Evolutionary conservation across 805 yeast species (phyloP).

Genomic region (Alloascoidea hylecoeti): DNA sequence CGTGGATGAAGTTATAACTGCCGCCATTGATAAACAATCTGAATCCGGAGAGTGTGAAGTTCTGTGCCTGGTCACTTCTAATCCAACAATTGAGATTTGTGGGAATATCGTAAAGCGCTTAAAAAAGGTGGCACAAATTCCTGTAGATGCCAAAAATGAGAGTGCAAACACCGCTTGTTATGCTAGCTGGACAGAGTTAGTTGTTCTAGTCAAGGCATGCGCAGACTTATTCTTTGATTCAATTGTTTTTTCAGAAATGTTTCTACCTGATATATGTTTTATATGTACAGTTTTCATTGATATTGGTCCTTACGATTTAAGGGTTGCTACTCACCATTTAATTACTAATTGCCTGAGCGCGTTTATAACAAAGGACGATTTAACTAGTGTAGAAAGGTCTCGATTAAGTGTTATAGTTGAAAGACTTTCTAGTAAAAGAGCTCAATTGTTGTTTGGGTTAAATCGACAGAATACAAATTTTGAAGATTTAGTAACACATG

Average conservation of each 20-base stretch:
- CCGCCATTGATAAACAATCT: slow-evolving; percentile 65
- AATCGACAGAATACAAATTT: slow-evolving; percentile 20
- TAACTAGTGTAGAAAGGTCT: slow-evolving; percentile 23
- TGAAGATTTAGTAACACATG: slow-evolving; percentile 7
- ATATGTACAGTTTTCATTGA: slow-evolving; percentile 45
- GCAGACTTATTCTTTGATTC: slow-evolving; percentile 63
- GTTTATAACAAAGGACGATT: slow-evolving; percentile 38
- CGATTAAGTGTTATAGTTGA: slow-evolving; percentile 29
- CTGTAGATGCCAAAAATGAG: slow-evolving; percentile 23
- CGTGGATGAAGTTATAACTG: slow-evolving; percentile 61
- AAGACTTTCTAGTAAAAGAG: slow-evolving; percentile 32
- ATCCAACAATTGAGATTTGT: slow-evolving; percentile 60
- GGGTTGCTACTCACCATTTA: slow-evolving; percentile 45
- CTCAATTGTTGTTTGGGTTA: slow-evolving; percentile 14
- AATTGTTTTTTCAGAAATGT: slow-evolving; percentile 9
- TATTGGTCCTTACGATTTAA: slow-evolving; percentile 37
- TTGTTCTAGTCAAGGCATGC: slow-evolving; percentile 48
- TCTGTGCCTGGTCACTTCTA: slow-evolving; percentile 42
- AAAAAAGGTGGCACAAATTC: slow-evolving; percentile 35
- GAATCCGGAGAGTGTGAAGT: slow-evolving; percentile 53
- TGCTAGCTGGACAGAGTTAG: slow-evolving; percentile 56
- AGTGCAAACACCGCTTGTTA: slow-evolving; percentile 37
- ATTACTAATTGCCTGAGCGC: slow-evolving; percentile 59
- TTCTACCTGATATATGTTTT: slow-evolving; percentile 56
- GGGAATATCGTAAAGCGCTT: slow-evolving; percentile 47